Conservation (phyloP, 352 stramenopile species). For the Globisporangium polare region DNA sequence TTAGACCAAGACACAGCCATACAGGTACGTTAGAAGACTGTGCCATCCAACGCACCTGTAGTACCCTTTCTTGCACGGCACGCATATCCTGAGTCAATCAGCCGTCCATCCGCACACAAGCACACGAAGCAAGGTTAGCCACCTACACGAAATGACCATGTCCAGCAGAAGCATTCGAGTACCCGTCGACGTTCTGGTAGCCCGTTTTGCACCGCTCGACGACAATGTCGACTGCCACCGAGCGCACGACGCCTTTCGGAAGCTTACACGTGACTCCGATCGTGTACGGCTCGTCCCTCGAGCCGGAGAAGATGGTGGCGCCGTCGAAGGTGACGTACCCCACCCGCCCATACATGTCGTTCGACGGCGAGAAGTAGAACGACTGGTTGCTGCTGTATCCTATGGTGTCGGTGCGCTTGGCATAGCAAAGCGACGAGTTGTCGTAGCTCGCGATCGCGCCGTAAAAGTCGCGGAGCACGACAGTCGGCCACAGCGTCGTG, state of each 20-base stretch:
- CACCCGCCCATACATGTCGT: constrained; percentile 17
- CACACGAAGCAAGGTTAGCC: constrained; percentile 3
- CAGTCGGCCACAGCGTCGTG: constrained; percentile 45
- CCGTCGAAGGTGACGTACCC: constrained; percentile 54
- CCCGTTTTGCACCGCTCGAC: constrained; percentile 55
- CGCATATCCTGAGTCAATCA: constrained; percentile 28
- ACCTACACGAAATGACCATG: too few species aligned
- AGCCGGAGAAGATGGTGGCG: constrained; percentile 32
- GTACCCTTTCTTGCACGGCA: constrained; percentile 52
- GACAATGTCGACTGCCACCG: constrained; percentile 27
- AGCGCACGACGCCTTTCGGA: constrained; percentile 11
- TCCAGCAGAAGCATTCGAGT: constrained; percentile 5
- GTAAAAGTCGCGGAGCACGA: constrained; percentile 62
- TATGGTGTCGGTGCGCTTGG: constrained; percentile 23
- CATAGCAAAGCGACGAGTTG: constrained; percentile 18
- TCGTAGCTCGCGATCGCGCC: constrained; percentile 43
- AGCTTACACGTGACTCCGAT: constrained; percentile 46
- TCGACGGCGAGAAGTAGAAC: constrained; percentile 45
- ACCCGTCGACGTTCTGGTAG: constrained; percentile 62
- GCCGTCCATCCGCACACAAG: background rate
- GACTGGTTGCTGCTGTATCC: constrained; percentile 20
- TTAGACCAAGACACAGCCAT: background rate
- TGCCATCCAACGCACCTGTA: constrained; percentile 44
- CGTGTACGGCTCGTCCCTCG: constrained; percentile 28
- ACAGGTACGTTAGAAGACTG: background rate